Evolutionary conservation across 768 basidiomycete genomes (phyloP), one percentile per base, ranked within the genome.

Genomic region (Phylloporus arenicola): DNA sequence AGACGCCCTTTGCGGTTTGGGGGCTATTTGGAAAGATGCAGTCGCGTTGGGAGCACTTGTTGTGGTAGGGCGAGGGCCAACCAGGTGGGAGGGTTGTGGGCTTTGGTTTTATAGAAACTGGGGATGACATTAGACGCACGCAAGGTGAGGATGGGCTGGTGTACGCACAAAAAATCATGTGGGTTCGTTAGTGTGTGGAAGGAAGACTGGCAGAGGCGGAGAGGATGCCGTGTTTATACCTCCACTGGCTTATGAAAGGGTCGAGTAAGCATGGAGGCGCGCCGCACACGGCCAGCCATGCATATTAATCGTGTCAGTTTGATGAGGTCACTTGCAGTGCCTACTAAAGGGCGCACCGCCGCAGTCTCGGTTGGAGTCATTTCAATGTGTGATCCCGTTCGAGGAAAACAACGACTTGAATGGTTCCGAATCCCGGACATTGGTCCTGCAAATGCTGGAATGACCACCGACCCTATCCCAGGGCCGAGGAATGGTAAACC

Each of bases 1-100:
- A 67, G 37, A 55, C 55, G 24, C 70, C 70, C 38, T 65, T 64
- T 48, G 41, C 48, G 17, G 61, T 59, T 40, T 63, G 56, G 2
- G 70, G 70, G 29, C 9, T 53, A 29, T 71, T 71, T 0, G 70
- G 56, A 37, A 56, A 63, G 37, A 53, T 60, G 45, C 70, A 71
- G n/a, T 60, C 64, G 37, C 35, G 63, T 37, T 68, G 61, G 43
- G 63, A 64, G 31, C 70, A 71, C 47, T 68, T 72, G 57, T 70
- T 67, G 45, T 72, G 70, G 47, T 58, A 69, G 9, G 59, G 59
- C 9, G 70, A 71, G 17, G 70, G 70, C 70, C 70, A 71, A 34
- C 59, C 60, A 3, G 64, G 49, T 1, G 68, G 69, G 5, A 66
- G 57, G 2, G 60, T 52, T 24, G 57, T 51, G 20, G 53, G 31